Evolutionary conservation across 2,329 filamentous ascomycete species (phyloP).

Genomic region (Aspergillus glaucus): DNA sequence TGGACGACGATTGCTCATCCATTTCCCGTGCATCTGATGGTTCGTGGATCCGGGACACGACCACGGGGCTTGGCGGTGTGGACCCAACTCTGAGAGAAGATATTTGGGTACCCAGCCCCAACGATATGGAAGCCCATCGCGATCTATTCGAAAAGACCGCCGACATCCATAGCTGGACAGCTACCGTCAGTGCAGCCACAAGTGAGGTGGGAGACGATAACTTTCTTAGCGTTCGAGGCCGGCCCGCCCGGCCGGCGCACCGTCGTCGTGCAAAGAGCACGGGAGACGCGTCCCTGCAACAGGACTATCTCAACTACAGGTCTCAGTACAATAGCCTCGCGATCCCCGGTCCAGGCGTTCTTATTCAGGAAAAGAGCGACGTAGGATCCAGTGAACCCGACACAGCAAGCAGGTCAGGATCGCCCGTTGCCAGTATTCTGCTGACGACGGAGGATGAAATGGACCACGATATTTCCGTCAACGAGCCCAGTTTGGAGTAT

Average conservation of each 20-base stretch:
- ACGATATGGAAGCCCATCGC: constrained; percentile 45
- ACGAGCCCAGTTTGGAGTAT: constrained; percentile 19
- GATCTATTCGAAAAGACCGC: constrained; percentile 46
- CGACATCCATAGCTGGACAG: constrained; percentile 50
- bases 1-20: constrained; percentile 14
- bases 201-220: constrained; percentile 32
- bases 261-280: constrained; percentile 45
- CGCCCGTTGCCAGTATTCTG: constrained; percentile 19
- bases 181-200: constrained; percentile 43
- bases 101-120: constrained; percentile 42
- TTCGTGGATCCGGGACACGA: constrained; percentile 37
- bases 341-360: constrained; percentile 48
- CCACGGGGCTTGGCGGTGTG: constrained; percentile 41
- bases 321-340: constrained; percentile 26
- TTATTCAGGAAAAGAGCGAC: constrained; percentile 40
- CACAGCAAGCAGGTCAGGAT: constrained; percentile 19
- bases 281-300: constrained; percentile 26
- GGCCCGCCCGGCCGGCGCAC: constrained; percentile 14
- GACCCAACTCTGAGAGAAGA: constrained; percentile 42
- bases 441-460: constrained; percentile 15
- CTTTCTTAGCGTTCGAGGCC: constrained; percentile 12
- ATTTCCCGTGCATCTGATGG: constrained; percentile 39
- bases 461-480: constrained; percentile 12
- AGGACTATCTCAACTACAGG: constrained; percentile 30
- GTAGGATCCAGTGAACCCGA: constrained; percentile 24